These are phyloP conservation scores for Arachis stenosperma DNA, from an alignment of 306 rosid species.

Conservation along the genomic window DNA sequence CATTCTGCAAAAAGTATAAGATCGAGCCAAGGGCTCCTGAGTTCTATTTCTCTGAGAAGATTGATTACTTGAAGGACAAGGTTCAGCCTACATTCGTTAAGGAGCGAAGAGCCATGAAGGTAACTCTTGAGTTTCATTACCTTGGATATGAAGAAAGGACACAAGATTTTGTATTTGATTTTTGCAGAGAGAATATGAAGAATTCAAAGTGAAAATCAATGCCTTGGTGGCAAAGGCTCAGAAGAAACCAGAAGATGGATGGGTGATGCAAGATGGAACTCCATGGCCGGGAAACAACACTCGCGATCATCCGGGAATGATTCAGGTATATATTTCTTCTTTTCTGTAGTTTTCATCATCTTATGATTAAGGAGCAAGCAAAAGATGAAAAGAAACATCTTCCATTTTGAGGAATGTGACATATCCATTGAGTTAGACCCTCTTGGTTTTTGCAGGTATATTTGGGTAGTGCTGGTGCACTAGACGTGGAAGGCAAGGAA, in stretches of 20 bases:
- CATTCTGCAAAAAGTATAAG: conserved; percentile 73
- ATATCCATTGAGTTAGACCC: conserved; percentile 14
- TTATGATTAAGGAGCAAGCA: not conserved
- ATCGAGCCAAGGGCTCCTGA: conserved; percentile 95
- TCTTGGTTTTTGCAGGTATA: conserved; percentile 44
- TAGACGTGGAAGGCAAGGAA: conserved; percentile 74
- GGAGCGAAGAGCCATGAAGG: conserved; percentile 87
- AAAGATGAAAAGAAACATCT: not conserved
- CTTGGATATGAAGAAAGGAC: conserved; percentile 1
- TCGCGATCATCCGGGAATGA: conserved; percentile 92
- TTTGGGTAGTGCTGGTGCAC: conserved; percentile 57
- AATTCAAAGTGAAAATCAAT: conserved; percentile 83
- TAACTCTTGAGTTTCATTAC: not conserved
- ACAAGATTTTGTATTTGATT: conserved; percentile 23
- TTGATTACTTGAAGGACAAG: conserved; percentile 87
- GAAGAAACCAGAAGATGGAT: conserved; percentile 84
- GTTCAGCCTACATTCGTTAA: conserved; percentile 79
- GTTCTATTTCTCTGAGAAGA: conserved; percentile 70
- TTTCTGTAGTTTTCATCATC: not conserved
- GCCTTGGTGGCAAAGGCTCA: conserved; percentile 82
- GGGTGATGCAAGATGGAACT: conserved; percentile 89
- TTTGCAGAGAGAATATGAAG: conserved; percentile 83
- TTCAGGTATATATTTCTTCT: conserved; percentile 65
- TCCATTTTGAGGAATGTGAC: conserved; percentile 18
- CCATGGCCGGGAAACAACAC: conserved; percentile 95